Evolutionary conservation across 2,329 filamentous ascomycete genomes (phyloP), one percentile per base, ranked within the genome.

Genomic region (Phoma herbarum): DNA sequence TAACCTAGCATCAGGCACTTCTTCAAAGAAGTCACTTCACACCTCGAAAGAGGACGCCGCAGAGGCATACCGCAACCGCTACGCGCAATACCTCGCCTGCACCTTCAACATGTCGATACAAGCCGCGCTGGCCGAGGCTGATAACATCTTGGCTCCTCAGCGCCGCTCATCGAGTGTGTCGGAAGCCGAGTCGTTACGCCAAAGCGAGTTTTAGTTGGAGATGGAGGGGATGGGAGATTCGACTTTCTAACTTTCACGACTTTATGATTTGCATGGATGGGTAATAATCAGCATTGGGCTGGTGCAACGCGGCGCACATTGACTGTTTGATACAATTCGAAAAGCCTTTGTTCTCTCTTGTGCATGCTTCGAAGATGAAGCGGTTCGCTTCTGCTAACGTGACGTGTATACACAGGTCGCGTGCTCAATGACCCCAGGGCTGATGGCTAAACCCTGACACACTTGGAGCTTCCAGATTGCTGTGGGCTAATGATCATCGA

Each of bases 71-170:
- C 74, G 75, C 54, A 64, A 65, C 53, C 73, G 74, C 53, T 77
- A 77, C 65, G 75, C 75, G 41, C 73, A 76, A 52, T 78, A 78
- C 60, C 73, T 78, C 44, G 75, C 75, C 28, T 72, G 74, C 18
- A 75, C 75, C 31, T 77, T 78, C 69, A 76, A 75, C 60, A 77
- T 78, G 66, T 75, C 71, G 53, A 69, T 76, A 54, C 70, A 77
- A 59, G 75, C 75, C 47, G 75, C 75, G 33, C 59, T 77, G 60
- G 72, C 68, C 44, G 75, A 78, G 60, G 73, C 75, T 37, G 75
- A 78, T 58, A 64, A 61, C 50, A 69, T 77, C 56, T 67, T 78
- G 29, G 72, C 69, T 37, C 75, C 75, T 48, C 56, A 58, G 45
- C 72, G 72, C 44, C 69, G 73, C 28, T 66, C 68, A n/a, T 76